Base-by-base conservation (phyloP, 495 filamentous ascomycete species). In the Annulohypoxylon bovei region DNA sequence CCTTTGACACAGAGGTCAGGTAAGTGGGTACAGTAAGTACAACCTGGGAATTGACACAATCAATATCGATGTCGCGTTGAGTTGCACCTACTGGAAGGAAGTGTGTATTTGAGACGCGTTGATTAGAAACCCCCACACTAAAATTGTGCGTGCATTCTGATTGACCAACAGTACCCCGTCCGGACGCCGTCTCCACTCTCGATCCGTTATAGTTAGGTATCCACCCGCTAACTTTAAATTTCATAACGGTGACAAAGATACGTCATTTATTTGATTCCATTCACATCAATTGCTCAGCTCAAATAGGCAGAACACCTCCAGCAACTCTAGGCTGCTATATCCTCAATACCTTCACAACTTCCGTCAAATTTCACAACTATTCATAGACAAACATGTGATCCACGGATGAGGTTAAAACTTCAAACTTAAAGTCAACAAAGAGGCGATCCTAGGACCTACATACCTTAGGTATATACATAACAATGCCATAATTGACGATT, bases 271-370 rank as follows among this genome's bases (percentile, higher is more conserved):
- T 16, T 44, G 33, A 32, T 11, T 50, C 42, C 46, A 35, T 23
- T 14, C 37, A 50, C 11, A 22, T 22, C 16, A 42, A 42, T 4
- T 20, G 20, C 20, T 27, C 22, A 54, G 28, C 28, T 54, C 62
- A 25, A 57, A 57, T 23, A 65, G 62, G 53, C 62, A 65, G 62
- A 58, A 65, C 40, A 56, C 50, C n/a, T 40, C 53, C 27, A 23
- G 27, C 22, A 16, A 32, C 14, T 32, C 50, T 54, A 56, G 32
- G 18, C 30, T 39, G 32, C 33, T 30, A 54, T 33, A 54, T 8
- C 49, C 18, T 53, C 22, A 54, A 22, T 1, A 20, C 4, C 20
- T 47, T 27, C 44, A 25, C 16, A 46, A 46, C 18, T 46, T 23
- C 18, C 22, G 37, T 42, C 39, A 42, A 11, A 25, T 49, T 14